Conservation (phyloP, 768 basidiomycete genomes). For the Mycena filopes region DNA sequence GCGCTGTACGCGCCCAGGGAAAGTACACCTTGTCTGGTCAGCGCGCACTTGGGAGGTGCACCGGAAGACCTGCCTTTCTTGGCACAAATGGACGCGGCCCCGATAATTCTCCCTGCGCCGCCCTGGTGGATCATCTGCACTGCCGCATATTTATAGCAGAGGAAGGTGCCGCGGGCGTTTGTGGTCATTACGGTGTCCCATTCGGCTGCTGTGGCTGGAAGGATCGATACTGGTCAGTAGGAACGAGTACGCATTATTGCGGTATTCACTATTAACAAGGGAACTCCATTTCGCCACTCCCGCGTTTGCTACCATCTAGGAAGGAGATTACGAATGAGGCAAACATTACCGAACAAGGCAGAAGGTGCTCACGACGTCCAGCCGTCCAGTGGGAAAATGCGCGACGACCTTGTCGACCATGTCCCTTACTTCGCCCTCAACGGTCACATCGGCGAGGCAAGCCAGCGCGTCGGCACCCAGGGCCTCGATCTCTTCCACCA, state of each 20-base stretch:
- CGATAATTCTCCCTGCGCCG: constrained; percentile 50
- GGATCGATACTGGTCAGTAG: not conserved
- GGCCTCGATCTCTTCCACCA: constrained; percentile 35
- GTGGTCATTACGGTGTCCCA: constrained; percentile 41
- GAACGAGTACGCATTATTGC: not conserved
- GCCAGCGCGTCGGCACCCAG: constrained; percentile 22
- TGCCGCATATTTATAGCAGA: constrained; percentile 53
- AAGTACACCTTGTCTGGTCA: constrained; percentile 8
- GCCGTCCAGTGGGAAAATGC: constrained; percentile 23
- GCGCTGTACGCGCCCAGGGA: constrained; percentile 38
- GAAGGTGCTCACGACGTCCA: constrained; percentile 33
- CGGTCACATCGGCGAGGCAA: constrained; percentile 36
- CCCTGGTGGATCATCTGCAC: constrained; percentile 51
- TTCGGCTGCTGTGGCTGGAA: constrained; percentile 29
- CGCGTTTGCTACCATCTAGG: constrained; percentile 41
- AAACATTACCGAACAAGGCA: not conserved
- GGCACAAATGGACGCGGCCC: constrained; percentile 33
- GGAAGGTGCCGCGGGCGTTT: constrained; percentile 47
- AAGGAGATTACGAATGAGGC: not conserved
- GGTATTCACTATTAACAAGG: constrained; percentile 28
- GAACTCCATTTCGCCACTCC: constrained; percentile 27
- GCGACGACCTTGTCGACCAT: constrained; percentile 34
- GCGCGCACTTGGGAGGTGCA: too few species aligned
- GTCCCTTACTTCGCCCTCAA: constrained; percentile 38
- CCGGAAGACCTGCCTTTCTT: constrained; percentile 12